phyloP scores from a whole-genome alignment of 139 green algal genomes.

The Chloropicon primus region DNA sequence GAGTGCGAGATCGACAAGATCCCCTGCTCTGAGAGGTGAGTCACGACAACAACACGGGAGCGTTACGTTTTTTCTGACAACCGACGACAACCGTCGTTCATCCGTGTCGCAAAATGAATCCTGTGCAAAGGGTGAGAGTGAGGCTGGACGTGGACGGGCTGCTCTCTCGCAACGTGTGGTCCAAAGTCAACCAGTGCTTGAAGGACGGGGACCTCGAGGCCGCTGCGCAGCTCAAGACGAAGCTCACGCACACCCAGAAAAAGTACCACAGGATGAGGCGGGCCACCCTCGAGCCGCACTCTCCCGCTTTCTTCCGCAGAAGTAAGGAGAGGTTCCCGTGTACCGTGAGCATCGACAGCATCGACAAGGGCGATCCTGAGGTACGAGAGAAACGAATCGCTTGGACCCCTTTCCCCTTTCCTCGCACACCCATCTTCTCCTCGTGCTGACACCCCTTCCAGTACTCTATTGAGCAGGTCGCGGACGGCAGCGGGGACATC shows the following conservation, averaged over 20 bases:
- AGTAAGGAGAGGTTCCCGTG: background rate
- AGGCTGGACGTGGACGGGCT: background rate
- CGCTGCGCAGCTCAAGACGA: background rate
- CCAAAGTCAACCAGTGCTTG: background rate
- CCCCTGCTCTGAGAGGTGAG: background rate
- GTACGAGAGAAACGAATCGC: background rate
- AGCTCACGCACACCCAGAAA: background rate
- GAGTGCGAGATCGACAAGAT: background rate
- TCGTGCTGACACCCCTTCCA: too few relatives aligned
- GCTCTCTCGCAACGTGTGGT: background rate
- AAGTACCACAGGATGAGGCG: background rate
- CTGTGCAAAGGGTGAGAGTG: background rate
- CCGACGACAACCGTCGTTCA: too few relatives aligned
- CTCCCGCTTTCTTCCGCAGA: background rate
- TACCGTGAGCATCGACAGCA: background rate
- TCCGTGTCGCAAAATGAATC: too few relatives aligned
- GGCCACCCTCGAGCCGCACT: background rate
- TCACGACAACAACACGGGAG: too few relatives aligned
- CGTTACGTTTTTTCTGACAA: too few relatives aligned
- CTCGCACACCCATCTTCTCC: too few relatives aligned
- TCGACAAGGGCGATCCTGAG: background rate
- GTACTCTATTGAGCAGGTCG: background rate
- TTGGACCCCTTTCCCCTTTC: too few relatives aligned
- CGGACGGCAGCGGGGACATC: background rate
- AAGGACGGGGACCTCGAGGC: background rate